Base-by-base conservation (phyloP, 441 rosid species). In the Pelargonium cotyledonis region DNA sequence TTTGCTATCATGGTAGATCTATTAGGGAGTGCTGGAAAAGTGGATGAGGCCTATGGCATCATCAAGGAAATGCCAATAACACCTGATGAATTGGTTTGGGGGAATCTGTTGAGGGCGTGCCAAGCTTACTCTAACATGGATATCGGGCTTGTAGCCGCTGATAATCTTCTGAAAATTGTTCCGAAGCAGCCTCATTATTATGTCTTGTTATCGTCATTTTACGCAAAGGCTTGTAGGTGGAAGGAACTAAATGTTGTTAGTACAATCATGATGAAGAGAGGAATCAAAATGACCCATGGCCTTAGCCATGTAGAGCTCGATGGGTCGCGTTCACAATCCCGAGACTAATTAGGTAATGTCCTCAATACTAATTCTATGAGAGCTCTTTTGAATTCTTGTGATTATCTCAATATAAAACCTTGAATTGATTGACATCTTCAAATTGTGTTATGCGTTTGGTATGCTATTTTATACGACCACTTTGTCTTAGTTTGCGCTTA, bases 151-250 rank as follows among this genome's bases (percentile, higher is more conserved):
- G 67, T 83, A 15, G 88, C 88, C 65, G 90, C 87, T 53, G 88
- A 86, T 76, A 73, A 74, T 70, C 81, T 84, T 61, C 78, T 80
- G 60, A 73, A 72, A 55, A 75, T 86, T 75, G 84, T 83, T 65
- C 85, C 86, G 0, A 75, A 83, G 74, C 86, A 82, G 53, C 79
- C 85, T 0, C 85, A 87, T 55, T 85, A 86, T 66, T 80, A 85
- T 49, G 89, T 83, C 63, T 76, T 85, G 74, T 78, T 86, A 66
- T 86, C 89, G 1, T 82, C 85, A 71, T 82, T 85, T 0, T 86
- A 83, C 70, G 91, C 91, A 29, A 86, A 86, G 65, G 87, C 84
- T 43, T 84, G 86, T 47, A 80, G 79, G 76, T 86, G 91, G 91
- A 74, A 76, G 65, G 83, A 79, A 8, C 86, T 86, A 11, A 74